Percentiles rank a stretch among this genome's conserved stretches.
Evolutionary conservation across 108 stramenopile species (phyloP).

Genomic region (Stephanodiscus triporus): DNA sequence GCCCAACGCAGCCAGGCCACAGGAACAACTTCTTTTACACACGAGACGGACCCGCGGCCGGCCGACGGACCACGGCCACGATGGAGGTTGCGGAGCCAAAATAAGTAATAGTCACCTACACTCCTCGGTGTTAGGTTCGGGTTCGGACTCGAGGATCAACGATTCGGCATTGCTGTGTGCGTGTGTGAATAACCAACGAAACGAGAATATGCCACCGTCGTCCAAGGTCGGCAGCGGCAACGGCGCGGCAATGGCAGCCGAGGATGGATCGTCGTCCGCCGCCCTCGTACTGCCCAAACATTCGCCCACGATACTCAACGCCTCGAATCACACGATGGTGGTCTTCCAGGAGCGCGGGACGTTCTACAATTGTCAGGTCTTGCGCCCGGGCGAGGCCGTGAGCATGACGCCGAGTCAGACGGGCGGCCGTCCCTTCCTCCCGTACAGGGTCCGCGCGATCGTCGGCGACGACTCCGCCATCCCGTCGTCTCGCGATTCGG

Average conservation of each 20-base stretch:
- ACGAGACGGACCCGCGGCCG: no score
- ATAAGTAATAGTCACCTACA: no score
- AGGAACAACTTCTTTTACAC: no score
- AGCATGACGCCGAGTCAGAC: slow-evolving; percentile 36
- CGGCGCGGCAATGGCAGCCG: not conserved
- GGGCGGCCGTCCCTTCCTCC: slow-evolving; percentile 27
- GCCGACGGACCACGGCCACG: no score
- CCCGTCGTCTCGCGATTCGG: slow-evolving; percentile 36
- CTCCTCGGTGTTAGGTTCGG: no score
- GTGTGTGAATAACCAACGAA: no score
- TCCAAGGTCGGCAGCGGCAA: no score
- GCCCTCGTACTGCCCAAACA: not conserved
- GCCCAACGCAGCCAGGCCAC: no score
- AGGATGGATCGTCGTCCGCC: not conserved
- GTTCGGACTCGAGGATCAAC: no score
- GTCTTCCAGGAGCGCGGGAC: slow-evolving; percentile 61
- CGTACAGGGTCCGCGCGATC: slow-evolving; percentile 51
- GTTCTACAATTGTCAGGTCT: slow-evolving; percentile 49
- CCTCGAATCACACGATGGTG: slow-evolving; percentile 49
- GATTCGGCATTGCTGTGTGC: no score
- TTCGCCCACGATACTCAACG: slow-evolving; percentile 49
- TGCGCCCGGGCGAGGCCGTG: slow-evolving; percentile 56
- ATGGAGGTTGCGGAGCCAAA: no score
- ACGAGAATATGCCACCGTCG: no score
- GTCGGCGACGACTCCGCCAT: slow-evolving; percentile 51